Evolutionary conservation across 1,139 yeast genomes (phyloP).

Genomic region (Kodamaea sp.): DNA sequence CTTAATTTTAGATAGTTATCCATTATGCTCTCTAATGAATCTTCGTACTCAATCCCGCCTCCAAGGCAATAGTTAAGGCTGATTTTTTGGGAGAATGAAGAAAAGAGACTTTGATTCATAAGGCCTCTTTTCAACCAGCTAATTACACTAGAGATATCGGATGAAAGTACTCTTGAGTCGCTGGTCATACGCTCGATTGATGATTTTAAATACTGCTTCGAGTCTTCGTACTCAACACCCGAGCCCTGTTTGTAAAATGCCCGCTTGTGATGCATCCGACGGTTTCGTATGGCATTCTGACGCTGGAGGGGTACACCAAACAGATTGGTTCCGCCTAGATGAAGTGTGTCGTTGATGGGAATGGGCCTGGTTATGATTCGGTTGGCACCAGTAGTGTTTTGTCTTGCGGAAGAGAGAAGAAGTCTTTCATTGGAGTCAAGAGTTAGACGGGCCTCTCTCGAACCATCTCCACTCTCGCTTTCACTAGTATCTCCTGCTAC

Average conservation of each 20-base stretch:
- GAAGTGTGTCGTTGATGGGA: conserved; percentile 3
- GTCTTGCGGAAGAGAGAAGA: conserved; percentile 32
- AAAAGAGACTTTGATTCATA: too few species aligned
- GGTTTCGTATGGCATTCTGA: conserved; percentile 17
- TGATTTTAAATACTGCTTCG: conserved; percentile 5
- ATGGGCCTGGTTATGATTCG: conserved; percentile 10
- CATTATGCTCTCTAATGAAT: conserved; percentile 6
- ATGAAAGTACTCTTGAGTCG: conserved; percentile 1
- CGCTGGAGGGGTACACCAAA: conserved; percentile 15
- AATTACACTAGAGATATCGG: background rate
- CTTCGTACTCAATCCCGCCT: background rate
- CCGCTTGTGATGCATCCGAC: conserved; percentile 7
- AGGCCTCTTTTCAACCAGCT: background rate
- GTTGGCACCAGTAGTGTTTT: conserved; percentile 16
- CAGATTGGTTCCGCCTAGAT: background rate
- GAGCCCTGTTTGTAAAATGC: conserved; percentile 7
- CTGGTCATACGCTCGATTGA: conserved; percentile 5
- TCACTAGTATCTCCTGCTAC: conserved; percentile 9
- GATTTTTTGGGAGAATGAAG: background rate
- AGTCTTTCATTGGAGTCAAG: conserved; percentile 22
- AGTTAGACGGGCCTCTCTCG: conserved; percentile 2
- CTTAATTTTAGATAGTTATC: conserved; percentile 6
- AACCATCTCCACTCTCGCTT: conserved; percentile 4
- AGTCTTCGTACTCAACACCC: conserved; percentile 3
- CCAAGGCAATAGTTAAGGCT: background rate